Evolutionary conservation across 306 rosid genomes (phyloP).

Genomic region (Quillaja saponaria): DNA sequence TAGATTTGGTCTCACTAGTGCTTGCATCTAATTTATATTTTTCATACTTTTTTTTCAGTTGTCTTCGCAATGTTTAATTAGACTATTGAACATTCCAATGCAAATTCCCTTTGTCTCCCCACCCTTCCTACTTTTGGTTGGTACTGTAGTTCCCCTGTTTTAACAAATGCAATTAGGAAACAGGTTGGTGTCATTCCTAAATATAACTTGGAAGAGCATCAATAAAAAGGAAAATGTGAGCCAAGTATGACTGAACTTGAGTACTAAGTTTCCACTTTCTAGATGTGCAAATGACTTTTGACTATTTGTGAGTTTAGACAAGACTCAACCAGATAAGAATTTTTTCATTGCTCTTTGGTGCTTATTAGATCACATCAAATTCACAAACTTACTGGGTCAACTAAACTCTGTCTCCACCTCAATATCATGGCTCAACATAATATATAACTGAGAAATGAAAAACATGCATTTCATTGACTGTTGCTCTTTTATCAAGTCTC

Average conservation of each 20-base stretch:
- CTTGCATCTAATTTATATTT: constrained; percentile 40
- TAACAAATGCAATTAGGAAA: constrained; percentile 24
- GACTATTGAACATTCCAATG: constrained; percentile 39
- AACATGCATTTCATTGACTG: constrained; percentile 3
- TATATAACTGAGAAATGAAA: constrained; percentile 16
- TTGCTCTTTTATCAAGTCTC: constrained; percentile 11
- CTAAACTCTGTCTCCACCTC: constrained; percentile 46
- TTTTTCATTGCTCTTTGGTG: constrained; percentile 29
- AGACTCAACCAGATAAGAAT: constrained; percentile 19
- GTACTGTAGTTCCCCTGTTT: constrained; percentile 36
- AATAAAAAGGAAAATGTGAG: constrained; percentile 27
- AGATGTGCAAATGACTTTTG: constrained; percentile 22
- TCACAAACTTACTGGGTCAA: constrained; percentile 39
- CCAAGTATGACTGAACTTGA: constrained; percentile 28
- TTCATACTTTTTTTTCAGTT: constrained; percentile 30
- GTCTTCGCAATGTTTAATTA: constrained; percentile 38
- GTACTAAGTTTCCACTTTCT: constrained; percentile 34
- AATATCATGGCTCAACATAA: constrained; percentile 36
- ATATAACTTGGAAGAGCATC: constrained; percentile 37
- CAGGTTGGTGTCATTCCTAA: constrained; percentile 24
- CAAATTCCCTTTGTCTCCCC: constrained; percentile 43
- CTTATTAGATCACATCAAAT: constrained; percentile 39
- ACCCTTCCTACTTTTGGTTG: constrained; percentile 41
- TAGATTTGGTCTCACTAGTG: constrained; percentile 41
- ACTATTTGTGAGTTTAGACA: constrained; percentile 16